Base-by-base conservation (phyloP, 2,329 filamentous ascomycete species). In the Epichloe sp. region DNA sequence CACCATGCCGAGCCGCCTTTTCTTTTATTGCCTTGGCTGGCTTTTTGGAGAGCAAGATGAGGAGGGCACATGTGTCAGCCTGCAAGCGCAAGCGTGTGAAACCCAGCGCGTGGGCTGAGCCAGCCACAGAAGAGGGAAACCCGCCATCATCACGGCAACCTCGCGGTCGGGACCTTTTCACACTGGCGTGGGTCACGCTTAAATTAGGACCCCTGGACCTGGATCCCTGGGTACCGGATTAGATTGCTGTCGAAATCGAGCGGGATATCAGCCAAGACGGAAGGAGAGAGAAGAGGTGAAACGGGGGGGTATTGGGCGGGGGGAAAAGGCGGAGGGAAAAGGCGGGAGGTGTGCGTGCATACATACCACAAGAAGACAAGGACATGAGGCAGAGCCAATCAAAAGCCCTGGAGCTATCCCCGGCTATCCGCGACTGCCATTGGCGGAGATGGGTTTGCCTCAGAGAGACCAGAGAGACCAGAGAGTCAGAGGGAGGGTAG, bases 61-160 rank as follows among this genome's bases (percentile, higher is more conserved):
- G 41, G 31, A 34, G 26, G 8, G 2, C 34, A 26, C 2, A 6
- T 26, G 44, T 49, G 41, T 44, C 49, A 52, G 44, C 23, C 46
- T 44, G 36, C 21, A 34, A 48, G 41, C 11, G 26, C 41, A 36
- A n/a, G 17, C 34, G 17, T 38, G 47, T 49, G 50, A 42, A 40
- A 49, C 46, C 46, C 50, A 42, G 40, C 35, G 40, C 37, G 41
- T 7, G 23, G 48, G 51, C 48, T 53, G 40, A 53, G 48, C 48
- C 47, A 50, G 51, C 51, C 48, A 53, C 48, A 48, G 43, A 38
- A 38, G 47, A 50, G 44, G 21, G 34, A 46, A 31, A 4, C n/a
- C 17, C 19, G 36, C 48, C 42, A 46, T 46, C 48, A 36, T 44
- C 51, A 47, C 26, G 21, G 43, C 35, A 38, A 44, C 48, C 44